Evolutionary conservation across 768 basidiomycete genomes (phyloP), one percentile per base, ranked within the genome.

Genomic region (Chiua virens): DNA sequence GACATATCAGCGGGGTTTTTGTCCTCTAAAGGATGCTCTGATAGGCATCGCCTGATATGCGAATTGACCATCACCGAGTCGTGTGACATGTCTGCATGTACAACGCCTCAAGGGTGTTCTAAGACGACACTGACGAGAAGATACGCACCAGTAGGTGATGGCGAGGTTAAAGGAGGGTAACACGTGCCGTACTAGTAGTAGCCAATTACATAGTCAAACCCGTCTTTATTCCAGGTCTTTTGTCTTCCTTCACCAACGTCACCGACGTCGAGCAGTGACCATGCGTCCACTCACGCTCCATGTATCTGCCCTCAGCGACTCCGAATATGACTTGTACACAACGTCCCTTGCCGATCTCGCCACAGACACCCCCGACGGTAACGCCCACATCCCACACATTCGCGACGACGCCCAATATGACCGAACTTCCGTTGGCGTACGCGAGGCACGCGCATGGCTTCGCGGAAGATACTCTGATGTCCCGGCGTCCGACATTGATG

Each of bases 391-490:
- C 18, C 30, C 47, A 13, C 50, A 27, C 40, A 32, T 43, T 45
- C 64, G 67, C 42, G 68, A 76, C 51, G 81, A 83, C 65, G 69
- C 66, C 1, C 76, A 78, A 59, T 85, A 80, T 58, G 85, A 86
- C 52, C 64, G 68, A 17, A 74, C 80, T 46, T 56, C 65, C 5
- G 71, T 89, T 11, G 78, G 84, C 36, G 77, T 73, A 3, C 78
- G 88, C 27, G 89, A 91, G 63, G 83, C 76, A 10, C 73, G 87
- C 35, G 88, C 85, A 5, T 91, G 88, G 88, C 68, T 91, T 44
- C 71, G 86, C 21, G 89, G 89, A 13, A 73, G 87, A 52, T 90
- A 87, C 60, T 70, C 79, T 6, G 71, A 77, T 55, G 62, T 90
- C 7, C 63, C 75, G 13, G 75, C 75, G 1, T 59, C 70, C 8